Conservation (phyloP, 495 filamentous ascomycete species). For the Tuber indicum region DNA sequence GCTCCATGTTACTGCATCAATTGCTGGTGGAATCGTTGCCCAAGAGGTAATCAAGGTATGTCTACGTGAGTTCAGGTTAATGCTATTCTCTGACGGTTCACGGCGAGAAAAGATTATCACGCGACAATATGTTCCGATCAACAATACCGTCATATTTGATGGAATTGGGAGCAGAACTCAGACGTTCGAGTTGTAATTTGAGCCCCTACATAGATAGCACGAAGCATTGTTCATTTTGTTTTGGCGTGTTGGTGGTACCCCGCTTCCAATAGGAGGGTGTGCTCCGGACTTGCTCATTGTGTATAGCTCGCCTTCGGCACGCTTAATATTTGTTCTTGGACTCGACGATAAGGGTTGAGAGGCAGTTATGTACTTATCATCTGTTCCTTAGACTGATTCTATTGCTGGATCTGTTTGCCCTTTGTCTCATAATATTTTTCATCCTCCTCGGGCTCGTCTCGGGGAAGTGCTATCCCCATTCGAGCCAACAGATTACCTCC, state of each 20-base stretch:
- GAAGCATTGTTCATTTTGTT: background rate
- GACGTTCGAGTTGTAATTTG: slow-evolving; percentile 50
- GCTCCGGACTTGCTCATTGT: background rate
- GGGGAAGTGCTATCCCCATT: slow-evolving; percentile 73
- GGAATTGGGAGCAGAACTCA: slow-evolving; percentile 73
- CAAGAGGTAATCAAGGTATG: slow-evolving; percentile 83
- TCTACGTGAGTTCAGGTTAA: background rate
- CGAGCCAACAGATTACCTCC: slow-evolving; percentile 76
- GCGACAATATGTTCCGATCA: slow-evolving; percentile 89
- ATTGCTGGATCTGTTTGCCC: slow-evolving; percentile 12
- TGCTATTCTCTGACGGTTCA: background rate
- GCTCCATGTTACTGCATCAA: slow-evolving; percentile 86
- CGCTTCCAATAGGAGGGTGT: background rate
- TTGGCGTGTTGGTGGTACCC: background rate
- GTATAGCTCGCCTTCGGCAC: background rate
- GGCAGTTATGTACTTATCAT: background rate
- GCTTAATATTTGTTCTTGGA: background rate
- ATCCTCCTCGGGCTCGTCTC: slow-evolving; percentile 65
- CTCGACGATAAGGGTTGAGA: background rate
- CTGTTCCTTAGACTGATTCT: background rate
- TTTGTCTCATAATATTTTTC: slow-evolving; percentile 42
- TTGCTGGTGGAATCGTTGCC: slow-evolving; percentile 85
- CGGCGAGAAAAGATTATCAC: slow-evolving; percentile 57
- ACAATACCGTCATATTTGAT: slow-evolving; percentile 91
- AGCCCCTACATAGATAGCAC: background rate